Base-by-base conservation (phyloP, 1,139 yeast genomes). In the Debaryomyces psychrophilus region DNA sequence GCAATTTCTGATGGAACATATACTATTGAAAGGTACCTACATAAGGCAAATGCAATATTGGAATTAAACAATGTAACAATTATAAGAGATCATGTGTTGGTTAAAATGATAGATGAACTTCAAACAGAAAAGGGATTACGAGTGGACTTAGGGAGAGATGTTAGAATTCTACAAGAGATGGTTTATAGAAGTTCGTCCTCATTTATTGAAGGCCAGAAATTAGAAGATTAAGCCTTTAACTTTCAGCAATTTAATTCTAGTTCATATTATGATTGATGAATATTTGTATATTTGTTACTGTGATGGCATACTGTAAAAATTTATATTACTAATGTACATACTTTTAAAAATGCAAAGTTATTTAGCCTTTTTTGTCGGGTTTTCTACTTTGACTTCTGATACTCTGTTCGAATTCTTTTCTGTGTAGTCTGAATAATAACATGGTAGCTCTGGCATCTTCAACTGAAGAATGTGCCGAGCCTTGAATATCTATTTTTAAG, bases 371-470 rank as follows among this genome's bases (percentile, higher is more conserved):
- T 18, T 33, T 33, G 14, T 33, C 36, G 4, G 37, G 31, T 40
- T 11, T 29, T 26, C 22, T 42, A 29, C 14, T 43, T n/a, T 31
- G 35, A 25, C 8, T 26, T 25, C 43, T 29, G 18, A 43, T 38
- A 27, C 49, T 37, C 43, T 64, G 63, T 53, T 87, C 93, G 54
- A 87, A 84, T 44, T 82, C 89, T 44, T 67, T 69, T 57, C 80
- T 83, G 56, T 81, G 78, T 46, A 79, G 60, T 50, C 90, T 76
- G 60, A 82, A 90, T 23, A 90, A 64, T 46, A 85, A 67, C 97
- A 90, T 90, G 0, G 96, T 83, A 1, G 93, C 93, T 55, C 82
- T 79, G 0, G 97, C 96, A 69, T 90, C 97, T 60, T 89, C 96
- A 1, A 92, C 88, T 0, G 97, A 88, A 7, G 95, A 85, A 67